Evolutionary conservation across 2,329 filamentous ascomycete species (phyloP), one percentile per base, ranked within the genome.

Genomic region (Penicillium sp.): DNA sequence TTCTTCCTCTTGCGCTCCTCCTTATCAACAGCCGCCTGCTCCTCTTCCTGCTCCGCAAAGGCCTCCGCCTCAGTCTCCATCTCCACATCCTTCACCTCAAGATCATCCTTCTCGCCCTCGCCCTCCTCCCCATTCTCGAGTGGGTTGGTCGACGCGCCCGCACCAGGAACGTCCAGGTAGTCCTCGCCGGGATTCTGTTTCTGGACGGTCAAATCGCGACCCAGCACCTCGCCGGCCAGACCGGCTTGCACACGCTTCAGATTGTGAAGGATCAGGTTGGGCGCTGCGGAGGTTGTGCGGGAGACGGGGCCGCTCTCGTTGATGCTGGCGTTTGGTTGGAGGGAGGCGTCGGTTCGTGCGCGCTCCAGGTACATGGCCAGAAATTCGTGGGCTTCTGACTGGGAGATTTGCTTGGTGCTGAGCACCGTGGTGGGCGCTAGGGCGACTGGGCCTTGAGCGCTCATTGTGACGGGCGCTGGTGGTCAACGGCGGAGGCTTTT

Each of bases 1-100:
- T 87, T 87, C 60, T 76, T 79, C 64, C 76, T 77, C 73, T 83
- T 86, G 62, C 83, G 77, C 56, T 82, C 81, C 63, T 82, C 82
- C 70, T 82, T 83, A 62, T 84, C 81, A 51, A 78, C 63, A 50
- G 67, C 73, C 51, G 74, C 78, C 54, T 78, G 73, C 39, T 80
- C 74, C 20, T 75, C 67, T 50, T 76, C 78, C 62, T 76, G 73
- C 35, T 74, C 70, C 34, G 71, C 73, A 58, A 75, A 75, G 42
- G 73, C 71, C 45, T 70, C 66, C 10, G 71, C 74, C 74, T 72
- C 62, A 69, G 70, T 45, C 69, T 71, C 70, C 77, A 78, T 57
- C 61, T 67, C 69, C 41, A 76, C 73, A 48, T 78, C 81, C 51
- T 76, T 76, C 51, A 78, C 78, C 62, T 77, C 72, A 52, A 79